Evolutionary conservation across 257 asterid genomes (phyloP).

Genomic region (Jasminum sambac): DNA sequence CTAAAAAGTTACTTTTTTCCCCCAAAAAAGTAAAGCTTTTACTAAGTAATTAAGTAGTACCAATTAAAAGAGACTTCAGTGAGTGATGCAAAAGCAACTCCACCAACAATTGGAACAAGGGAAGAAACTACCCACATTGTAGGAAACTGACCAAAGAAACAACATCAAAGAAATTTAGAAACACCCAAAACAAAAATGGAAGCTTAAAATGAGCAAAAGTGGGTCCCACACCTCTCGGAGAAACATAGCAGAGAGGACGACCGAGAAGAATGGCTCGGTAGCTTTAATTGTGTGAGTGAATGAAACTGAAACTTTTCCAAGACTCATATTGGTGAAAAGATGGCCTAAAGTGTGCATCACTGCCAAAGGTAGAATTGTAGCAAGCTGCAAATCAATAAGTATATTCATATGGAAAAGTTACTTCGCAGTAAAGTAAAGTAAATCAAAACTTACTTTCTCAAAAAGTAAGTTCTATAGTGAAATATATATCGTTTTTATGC

Average conservation of each 20-base stretch:
- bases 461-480: background rate
- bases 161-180: background rate
- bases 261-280: constrained; percentile 95
- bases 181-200: background rate
- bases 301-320: constrained; percentile 90
- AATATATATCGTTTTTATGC: background rate
- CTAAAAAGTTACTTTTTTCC: background rate
- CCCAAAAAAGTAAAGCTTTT: background rate
- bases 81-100: constrained; percentile 88
- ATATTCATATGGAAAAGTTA: background rate
- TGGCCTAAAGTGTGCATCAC: constrained; percentile 83
- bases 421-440: background rate
- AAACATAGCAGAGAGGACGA: constrained; percentile 81
- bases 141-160: constrained; percentile 48
- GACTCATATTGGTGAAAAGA: constrained; percentile 94
- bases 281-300: constrained; percentile 94
- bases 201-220: constrained; percentile 12
- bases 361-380: constrained; percentile 77
- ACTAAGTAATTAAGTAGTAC: constrained; percentile 34
- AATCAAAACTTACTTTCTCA: background rate
- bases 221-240: constrained; percentile 63
- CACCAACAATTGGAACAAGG: constrained; percentile 88
- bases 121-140: constrained; percentile 86
- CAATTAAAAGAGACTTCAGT: constrained; percentile 92
- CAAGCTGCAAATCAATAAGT: constrained; percentile 55